phyloP scores from a whole-genome alignment of 1,284 basidiomycete genomes.

The Chondrostereum purpureum region DNA sequence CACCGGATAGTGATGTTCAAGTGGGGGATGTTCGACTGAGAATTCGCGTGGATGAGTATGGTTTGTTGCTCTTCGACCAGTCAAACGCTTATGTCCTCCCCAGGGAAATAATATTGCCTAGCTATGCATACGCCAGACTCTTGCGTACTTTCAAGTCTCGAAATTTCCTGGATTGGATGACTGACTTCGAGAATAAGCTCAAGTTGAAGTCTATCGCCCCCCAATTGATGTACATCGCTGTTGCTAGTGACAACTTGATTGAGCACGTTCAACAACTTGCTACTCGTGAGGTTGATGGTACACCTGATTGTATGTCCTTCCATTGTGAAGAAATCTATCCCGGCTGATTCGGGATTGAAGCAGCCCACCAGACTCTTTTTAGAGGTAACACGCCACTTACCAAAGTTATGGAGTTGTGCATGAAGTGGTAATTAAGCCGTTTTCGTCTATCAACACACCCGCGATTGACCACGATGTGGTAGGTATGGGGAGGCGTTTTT shows the following conservation, averaged over 20 bases:
- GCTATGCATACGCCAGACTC: slow-evolving; percentile 47
- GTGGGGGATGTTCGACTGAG: slow-evolving; percentile 71
- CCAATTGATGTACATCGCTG: slow-evolving; percentile 62
- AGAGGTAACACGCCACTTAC: slow-evolving; percentile 78
- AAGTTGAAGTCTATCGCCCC: slow-evolving; percentile 54
- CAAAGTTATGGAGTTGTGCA: slow-evolving; percentile 73
- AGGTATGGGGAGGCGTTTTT: slow-evolving; percentile 66
- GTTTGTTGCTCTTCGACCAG: not conserved
- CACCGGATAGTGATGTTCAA: slow-evolving; percentile 45
- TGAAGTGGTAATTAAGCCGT: slow-evolving; percentile 40
- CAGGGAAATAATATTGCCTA: slow-evolving; percentile 72
- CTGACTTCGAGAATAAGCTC: slow-evolving; percentile 59
- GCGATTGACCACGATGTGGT: not conserved
- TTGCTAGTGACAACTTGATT: slow-evolving; percentile 57
- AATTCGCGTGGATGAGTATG: slow-evolving; percentile 70
- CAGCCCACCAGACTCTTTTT: slow-evolving; percentile 65
- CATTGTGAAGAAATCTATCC: slow-evolving; percentile 6
- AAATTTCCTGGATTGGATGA: slow-evolving; percentile 70
- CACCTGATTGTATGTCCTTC: slow-evolving; percentile 45
- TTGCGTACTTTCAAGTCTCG: slow-evolving; percentile 54
- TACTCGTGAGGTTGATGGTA: slow-evolving; percentile 59
- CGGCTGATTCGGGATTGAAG: slow-evolving; percentile 6
- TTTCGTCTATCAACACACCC: not conserved
- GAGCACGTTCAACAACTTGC: slow-evolving; percentile 62
- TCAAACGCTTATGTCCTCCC: slow-evolving; percentile 5